Conservation (phyloP, 2,329 filamentous ascomycete genomes). For the Verticillium klebahnii region DNA sequence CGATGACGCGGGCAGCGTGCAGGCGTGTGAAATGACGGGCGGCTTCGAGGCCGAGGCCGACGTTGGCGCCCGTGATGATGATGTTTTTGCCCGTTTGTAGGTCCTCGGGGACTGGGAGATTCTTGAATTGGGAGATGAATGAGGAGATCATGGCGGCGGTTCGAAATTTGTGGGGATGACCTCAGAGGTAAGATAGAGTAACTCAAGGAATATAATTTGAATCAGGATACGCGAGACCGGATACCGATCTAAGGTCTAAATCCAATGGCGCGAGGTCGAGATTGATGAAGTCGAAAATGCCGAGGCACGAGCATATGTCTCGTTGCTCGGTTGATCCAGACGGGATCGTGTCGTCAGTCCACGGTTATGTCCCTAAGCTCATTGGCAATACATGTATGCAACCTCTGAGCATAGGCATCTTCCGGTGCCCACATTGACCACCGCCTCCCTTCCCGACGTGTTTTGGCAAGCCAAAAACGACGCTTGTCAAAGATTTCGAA, state of each 20-base stretch:
- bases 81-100: slow-evolving; percentile 29
- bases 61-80: slow-evolving; percentile 40
- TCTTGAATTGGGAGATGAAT: slow-evolving; percentile 15
- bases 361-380: background rate
- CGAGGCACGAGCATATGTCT: background rate
- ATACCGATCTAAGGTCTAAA: background rate
- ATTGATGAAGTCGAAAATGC: background rate
- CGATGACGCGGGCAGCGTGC: slow-evolving; percentile 33
- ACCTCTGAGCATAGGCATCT: background rate
- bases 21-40: slow-evolving; percentile 34
- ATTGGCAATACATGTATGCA: background rate
- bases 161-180: background rate
- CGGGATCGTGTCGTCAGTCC: background rate
- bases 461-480: background rate
- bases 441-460: background rate
- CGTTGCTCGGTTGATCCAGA: background rate
- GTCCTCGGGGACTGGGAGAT: slow-evolving; percentile 23
- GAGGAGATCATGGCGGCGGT: slow-evolving; percentile 5
- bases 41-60: slow-evolving; percentile 36
- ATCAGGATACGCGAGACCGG: background rate
- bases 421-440: background rate
- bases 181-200: background rate
- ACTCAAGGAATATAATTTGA: background rate
- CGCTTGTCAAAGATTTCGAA: background rate
- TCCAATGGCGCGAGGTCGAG: background rate